phyloP scores from a whole-genome alignment of 495 filamentous ascomycete genomes.

The Podospora appendiculata region DNA sequence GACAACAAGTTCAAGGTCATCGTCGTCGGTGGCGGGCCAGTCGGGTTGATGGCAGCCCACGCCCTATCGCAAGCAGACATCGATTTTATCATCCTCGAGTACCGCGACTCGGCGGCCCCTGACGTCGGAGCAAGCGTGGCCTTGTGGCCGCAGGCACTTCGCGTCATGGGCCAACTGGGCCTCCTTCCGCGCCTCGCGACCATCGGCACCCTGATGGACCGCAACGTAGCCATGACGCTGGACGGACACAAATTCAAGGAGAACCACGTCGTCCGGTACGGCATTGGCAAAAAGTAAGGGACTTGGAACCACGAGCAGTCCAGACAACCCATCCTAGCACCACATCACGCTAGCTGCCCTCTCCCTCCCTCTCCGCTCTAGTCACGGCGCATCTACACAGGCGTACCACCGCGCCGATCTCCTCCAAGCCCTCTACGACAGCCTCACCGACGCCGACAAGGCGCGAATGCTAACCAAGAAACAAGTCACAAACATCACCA shows the following conservation, averaged over 20 bases:
- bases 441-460: constrained; percentile 14
- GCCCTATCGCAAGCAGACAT: constrained; percentile 32
- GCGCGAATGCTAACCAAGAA: constrained; percentile 21
- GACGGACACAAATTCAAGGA: background rate
- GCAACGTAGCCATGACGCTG: background rate
- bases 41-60: constrained; percentile 41
- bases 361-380: no score
- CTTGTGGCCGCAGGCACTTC: background rate
- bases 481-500: constrained; percentile 18
- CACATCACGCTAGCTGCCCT: no score
- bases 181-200: background rate
- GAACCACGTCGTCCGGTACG: background rate
- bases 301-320: no score
- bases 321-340: background rate
- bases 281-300: background rate
- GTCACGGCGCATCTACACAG: background rate
- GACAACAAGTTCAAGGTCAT: constrained; percentile 34
- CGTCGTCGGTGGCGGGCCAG: constrained; percentile 45
- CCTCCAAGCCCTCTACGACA: constrained; percentile 26
- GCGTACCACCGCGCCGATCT: constrained; percentile 24
- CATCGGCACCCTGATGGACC: background rate
- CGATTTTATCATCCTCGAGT: constrained; percentile 43
- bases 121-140: constrained; percentile 7
- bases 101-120: constrained; percentile 7
- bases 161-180: background rate